These are phyloP conservation scores for Quercus agrifolia DNA, from an alignment of 306 rosid species.

Conservation along the genomic window DNA sequence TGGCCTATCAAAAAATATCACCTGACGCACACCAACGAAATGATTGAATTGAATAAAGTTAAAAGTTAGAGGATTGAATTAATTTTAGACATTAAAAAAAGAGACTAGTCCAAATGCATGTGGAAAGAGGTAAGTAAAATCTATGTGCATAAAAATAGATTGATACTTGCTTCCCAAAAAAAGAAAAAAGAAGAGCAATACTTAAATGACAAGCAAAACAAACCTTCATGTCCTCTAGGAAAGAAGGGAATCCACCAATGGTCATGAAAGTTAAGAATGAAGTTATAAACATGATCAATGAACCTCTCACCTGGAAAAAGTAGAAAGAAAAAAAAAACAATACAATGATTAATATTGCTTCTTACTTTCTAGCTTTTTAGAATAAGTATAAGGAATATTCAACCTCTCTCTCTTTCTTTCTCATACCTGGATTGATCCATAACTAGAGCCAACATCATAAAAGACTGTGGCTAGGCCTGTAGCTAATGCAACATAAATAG, in stretches of 20 bases:
- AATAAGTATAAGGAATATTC: no score
- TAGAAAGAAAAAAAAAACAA: no score
- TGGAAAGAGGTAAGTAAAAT: neutral
- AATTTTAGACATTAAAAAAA: no score
- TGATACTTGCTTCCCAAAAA: no score
- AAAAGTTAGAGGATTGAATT: no score
- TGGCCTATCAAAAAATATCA: no score
- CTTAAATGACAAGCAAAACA: neutral
- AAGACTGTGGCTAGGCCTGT: conserved; percentile 48
- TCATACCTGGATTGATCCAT: conserved; percentile 42
- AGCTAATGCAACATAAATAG: conserved; percentile 30
- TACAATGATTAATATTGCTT: no score
- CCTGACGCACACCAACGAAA: no score
- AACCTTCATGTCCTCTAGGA: conserved; percentile 70
- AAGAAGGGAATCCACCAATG: conserved; percentile 79
- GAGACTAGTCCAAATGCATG: no score
- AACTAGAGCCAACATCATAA: conserved; percentile 26
- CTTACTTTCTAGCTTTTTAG: no score
- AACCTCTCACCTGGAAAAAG: conserved; percentile 53
- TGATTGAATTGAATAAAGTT: no score
- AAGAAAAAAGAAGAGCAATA: neutral
- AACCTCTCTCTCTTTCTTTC: no score
- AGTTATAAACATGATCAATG: conserved; percentile 44
- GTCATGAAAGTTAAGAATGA: conserved; percentile 63
- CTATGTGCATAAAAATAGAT: neutral